phyloP scores from a whole-genome alignment of 192 early-diverging fungal species.

The Coemansia sp. region DNA sequence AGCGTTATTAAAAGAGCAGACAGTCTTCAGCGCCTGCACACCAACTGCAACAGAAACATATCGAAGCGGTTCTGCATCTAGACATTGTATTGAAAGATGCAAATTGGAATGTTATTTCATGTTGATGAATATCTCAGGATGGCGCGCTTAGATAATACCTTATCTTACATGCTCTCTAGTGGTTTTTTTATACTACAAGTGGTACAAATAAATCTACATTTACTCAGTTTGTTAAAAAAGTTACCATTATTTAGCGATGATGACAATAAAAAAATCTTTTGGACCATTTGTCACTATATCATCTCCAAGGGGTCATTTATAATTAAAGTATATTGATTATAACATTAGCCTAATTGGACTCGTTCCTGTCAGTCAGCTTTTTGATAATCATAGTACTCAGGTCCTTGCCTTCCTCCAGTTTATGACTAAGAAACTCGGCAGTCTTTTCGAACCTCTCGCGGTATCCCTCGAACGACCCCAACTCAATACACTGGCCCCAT shows the following conservation, averaged over 20 bases:
- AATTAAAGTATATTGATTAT: too few species aligned
- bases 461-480: conserved; percentile 85
- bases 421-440: conserved; percentile 78
- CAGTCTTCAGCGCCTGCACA: background rate
- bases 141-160: too few species aligned
- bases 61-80: background rate
- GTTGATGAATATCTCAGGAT: too few species aligned
- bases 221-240: too few species aligned
- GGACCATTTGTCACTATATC: too few species aligned
- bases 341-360: background rate
- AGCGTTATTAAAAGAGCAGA: background rate
- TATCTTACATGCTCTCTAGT: too few species aligned
- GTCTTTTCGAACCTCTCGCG: conserved; percentile 81
- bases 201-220: too few species aligned
- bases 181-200: too few species aligned
- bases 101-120: background rate
- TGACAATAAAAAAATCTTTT: too few species aligned
- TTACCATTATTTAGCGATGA: too few species aligned
- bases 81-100: background rate
- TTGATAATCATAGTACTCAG: conserved; percentile 59
- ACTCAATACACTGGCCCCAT: conserved; percentile 91
- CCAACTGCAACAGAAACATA: background rate
- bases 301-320: too few species aligned
- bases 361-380: conserved; percentile 38
- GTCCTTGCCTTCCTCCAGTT: conserved; percentile 61